phyloP scores from a whole-genome alignment of 2,329 filamentous ascomycete genomes.

The Lecanicillium sp. region DNA sequence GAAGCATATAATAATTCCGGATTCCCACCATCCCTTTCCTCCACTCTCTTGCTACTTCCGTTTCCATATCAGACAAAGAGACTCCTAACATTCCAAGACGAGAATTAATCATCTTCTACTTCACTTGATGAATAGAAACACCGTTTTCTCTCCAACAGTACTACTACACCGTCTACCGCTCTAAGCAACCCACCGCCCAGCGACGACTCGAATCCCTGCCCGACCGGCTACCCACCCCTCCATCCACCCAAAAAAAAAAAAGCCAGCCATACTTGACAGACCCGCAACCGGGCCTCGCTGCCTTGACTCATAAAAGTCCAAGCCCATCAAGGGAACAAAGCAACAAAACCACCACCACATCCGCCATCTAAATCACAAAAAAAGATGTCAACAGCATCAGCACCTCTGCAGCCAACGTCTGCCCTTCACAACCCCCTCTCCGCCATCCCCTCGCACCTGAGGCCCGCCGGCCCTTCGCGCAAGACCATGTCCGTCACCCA shows the following conservation, averaged over 20 bases:
- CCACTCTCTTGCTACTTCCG: not conserved
- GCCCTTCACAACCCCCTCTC: slow-evolving; percentile 16
- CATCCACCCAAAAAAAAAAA: slow-evolving; percentile 2
- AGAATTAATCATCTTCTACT: not conserved
- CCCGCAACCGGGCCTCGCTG: slow-evolving; percentile 17
- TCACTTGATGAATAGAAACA: too few species aligned
- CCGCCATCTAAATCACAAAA: slow-evolving; percentile 5
- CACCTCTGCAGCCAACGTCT: slow-evolving; percentile 18
- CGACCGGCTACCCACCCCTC: not conserved
- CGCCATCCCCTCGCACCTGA: slow-evolving; percentile 20
- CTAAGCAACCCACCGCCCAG: not conserved
- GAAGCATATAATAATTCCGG: too few species aligned
- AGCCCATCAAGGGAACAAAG: slow-evolving; percentile 15
- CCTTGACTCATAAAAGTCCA: slow-evolving; percentile 16
- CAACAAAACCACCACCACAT: slow-evolving; percentile 9
- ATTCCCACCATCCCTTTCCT: not conserved
- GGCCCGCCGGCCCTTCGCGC: slow-evolving; percentile 39
- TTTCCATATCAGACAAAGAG: not conserved
- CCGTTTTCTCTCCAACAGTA: not conserved
- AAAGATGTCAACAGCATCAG: slow-evolving; percentile 23
- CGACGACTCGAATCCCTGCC: slow-evolving; percentile 3
- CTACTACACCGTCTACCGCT: not conserved
- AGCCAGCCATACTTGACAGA: slow-evolving; percentile 6
- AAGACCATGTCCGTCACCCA: slow-evolving; percentile 97
- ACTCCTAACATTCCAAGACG: too few species aligned